Percentiles rank a stretch among this genome's conserved stretches.
Evolutionary conservation across 176 grass and related monocot species (phyloP).

Genomic region (Cenchrus purpureus): DNA sequence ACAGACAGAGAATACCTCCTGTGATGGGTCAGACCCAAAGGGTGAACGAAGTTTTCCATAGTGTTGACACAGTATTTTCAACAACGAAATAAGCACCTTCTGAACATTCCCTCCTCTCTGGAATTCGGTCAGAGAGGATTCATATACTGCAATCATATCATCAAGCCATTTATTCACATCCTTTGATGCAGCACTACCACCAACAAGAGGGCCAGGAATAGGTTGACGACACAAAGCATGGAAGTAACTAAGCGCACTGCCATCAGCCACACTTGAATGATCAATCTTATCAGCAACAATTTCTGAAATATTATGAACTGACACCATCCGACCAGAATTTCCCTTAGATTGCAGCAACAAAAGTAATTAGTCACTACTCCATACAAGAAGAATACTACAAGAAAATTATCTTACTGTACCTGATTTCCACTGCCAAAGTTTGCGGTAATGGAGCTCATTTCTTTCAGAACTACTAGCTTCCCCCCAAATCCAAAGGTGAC

Average conservation of each 20-base stretch:
- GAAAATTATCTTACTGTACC: slow-evolving; percentile 46
- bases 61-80: slow-evolving; percentile 88
- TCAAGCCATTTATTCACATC: slow-evolving; percentile 96
- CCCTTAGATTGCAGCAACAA: slow-evolving; percentile 55
- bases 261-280: slow-evolving; percentile 43
- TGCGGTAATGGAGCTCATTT: slow-evolving; percentile 56
- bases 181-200: slow-evolving; percentile 78
- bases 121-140: slow-evolving; percentile 59
- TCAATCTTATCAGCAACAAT: slow-evolving; percentile 66
- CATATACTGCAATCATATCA: slow-evolving; percentile 64
- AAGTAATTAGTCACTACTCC: slow-evolving; percentile 34
- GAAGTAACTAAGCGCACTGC: slow-evolving; percentile 66
- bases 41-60: slow-evolving; percentile 96
- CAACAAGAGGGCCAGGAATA: slow-evolving; percentile 91
- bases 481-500: slow-evolving; percentile 90
- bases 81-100: slow-evolving; percentile 74
- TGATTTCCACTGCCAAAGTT: slow-evolving; percentile 63
- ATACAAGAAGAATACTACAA: slow-evolving; percentile 32
- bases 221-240: slow-evolving; percentile 64
- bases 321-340: slow-evolving; percentile 48
- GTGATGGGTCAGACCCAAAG: slow-evolving; percentile 81
- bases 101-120: slow-evolving; percentile 68
- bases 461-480: slow-evolving; percentile 81
- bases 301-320: slow-evolving; percentile 72
- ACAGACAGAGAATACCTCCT: slow-evolving; percentile 63